Evolutionary conservation across 179 eudicot species (phyloP), one percentile per base, ranked within the genome.

Genomic region (Dionaea muscipula): DNA sequence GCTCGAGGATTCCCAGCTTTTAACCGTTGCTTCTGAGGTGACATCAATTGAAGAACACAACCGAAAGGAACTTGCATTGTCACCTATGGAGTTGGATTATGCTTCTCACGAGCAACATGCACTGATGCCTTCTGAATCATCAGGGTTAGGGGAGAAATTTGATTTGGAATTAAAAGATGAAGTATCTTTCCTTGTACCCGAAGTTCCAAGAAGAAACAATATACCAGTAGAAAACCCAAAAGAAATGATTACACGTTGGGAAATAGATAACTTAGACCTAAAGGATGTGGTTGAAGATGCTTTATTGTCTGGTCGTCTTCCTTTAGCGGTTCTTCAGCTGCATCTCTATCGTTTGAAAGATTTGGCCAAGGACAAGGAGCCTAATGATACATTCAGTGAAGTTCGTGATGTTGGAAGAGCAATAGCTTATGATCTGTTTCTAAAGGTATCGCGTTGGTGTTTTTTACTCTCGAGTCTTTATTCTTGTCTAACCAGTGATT

Each of bases 221-320:
- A 63, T 71, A 35, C 63, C 75, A 14, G 22, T 69, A 53, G 95
- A 91, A 78, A 91, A 87, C 65, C 91, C 98, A 24, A 78, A 77
- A 65, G 95, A 87, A 60, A 91, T 87, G 95, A 80, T 91, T 63
- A 78, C 94, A 53, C 95, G 98, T n/a, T 91, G 98, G 98, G 79
- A 78, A 62, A 54, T 76, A 54, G 85, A 77, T 51, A 77, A 86
- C 72, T 60, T 87, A 76, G 95, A 87, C 72, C 67, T 78, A 22
- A 87, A 72, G 75, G 77, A 75, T 65, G 73, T 91, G 38, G 95
- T 91, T 43, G 78, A 77, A 64, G 98, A 91, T 68, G 98, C 98
- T 51, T 66, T 91, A 57, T 62, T 78, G 53, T 84, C 94, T 72
- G 95, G 94, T 20, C 98, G 98, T 53, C 90, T 91, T 71, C 98